Evolutionary conservation across 345 rosid genomes (phyloP).

Genomic region (Aurinia saxatilis): DNA sequence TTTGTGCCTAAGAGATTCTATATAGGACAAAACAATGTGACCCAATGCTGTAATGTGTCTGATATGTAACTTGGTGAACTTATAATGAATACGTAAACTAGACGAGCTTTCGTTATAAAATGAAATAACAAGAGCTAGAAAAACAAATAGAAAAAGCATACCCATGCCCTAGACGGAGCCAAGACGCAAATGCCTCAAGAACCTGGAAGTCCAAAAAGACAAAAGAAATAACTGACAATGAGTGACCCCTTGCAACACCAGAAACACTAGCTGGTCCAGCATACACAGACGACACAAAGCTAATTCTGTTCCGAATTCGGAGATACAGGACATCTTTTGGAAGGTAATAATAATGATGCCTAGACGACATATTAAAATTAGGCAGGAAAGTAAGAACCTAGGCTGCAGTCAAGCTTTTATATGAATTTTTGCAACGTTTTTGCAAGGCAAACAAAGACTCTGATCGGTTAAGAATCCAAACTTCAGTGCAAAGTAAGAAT

Average conservation of each 20-base stretch:
- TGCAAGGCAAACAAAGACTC: background rate
- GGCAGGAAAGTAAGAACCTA: background rate
- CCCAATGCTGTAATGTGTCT: background rate
- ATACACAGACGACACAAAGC: background rate
- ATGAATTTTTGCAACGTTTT: constrained; percentile 3
- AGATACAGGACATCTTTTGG: background rate
- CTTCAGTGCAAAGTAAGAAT: no score
- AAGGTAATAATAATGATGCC: background rate
- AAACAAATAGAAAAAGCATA: constrained; percentile 30
- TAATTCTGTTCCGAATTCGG: background rate
- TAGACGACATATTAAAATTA: background rate
- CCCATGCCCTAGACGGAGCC: constrained; percentile 94
- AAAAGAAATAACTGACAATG: constrained; percentile 9
- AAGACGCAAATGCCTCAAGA: constrained; percentile 97
- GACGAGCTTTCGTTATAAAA: background rate
- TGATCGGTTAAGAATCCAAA: no score
- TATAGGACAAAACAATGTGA: background rate
- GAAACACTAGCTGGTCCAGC: constrained; percentile 8
- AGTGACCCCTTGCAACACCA: constrained; percentile 10
- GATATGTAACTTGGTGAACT: background rate
- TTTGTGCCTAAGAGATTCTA: background rate
- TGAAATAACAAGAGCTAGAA: background rate
- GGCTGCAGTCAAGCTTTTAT: constrained; percentile 5
- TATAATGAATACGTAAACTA: background rate
- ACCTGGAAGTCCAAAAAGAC: constrained; percentile 48